These are phyloP conservation scores for Chaetomiaceae sp. DNA, from an alignment of 2,329 filamentous ascomycete genomes.

Conservation along the genomic window DNA sequence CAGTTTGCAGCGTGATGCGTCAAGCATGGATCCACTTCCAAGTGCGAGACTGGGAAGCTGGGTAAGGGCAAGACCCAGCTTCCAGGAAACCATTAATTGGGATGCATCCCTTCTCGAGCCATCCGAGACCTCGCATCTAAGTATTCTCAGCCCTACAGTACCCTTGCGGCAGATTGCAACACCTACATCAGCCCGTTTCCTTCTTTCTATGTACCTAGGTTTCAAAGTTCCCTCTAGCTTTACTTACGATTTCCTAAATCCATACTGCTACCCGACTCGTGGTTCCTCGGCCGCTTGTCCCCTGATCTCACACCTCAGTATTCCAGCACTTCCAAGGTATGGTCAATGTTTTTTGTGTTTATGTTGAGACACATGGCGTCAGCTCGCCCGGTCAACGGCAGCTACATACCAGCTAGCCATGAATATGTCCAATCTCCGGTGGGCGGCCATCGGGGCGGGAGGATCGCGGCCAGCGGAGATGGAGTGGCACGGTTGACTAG, in stretches of 20 bases:
- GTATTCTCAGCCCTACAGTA: neutral
- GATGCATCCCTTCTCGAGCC: neutral
- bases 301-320: neutral
- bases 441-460: neutral
- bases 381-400: neutral
- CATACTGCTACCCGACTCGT: neutral
- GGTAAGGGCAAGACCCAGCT: neutral
- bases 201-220: neutral
- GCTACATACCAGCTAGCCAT: slow-evolving; percentile 1
- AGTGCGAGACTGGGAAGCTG: too few relatives aligned
- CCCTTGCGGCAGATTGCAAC: too few relatives aligned
- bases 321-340: slow-evolving; percentile 9
- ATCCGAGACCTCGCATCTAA: neutral
- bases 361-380: neutral
- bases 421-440: neutral
- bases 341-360: neutral
- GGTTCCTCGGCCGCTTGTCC: neutral
- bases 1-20: neutral
- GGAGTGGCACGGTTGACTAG: neutral
- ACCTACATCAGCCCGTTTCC: neutral
- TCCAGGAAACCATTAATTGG: slow-evolving; percentile 4
- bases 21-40: slow-evolving; percentile 14
- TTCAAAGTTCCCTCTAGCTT: too few relatives aligned
- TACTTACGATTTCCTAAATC: neutral
- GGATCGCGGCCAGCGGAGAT: neutral